Evolutionary conservation across 2,329 filamentous ascomycete genomes (phyloP).

Genomic region (Penicillium sp.): DNA sequence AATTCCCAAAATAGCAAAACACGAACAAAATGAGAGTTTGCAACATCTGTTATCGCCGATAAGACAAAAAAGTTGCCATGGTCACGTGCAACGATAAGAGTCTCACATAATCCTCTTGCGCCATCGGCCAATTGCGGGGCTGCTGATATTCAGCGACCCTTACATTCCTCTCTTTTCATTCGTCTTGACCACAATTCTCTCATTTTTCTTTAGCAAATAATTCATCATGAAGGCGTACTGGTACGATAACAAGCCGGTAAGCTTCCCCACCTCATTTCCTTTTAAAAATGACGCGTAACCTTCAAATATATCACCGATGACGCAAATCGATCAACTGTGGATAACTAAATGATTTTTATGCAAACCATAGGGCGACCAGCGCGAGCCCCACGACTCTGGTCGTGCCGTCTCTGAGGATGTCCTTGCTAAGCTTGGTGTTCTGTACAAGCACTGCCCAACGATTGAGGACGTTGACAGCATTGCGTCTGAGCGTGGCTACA

Average conservation of each 20-base stretch:
- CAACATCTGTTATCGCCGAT: conserved; percentile 12
- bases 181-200: neutral
- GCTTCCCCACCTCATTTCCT: conserved; percentile 3
- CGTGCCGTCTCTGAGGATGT: conserved; percentile 63
- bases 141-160: conserved; percentile 19
- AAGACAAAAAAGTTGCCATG: conserved; percentile 18
- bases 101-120: conserved; percentile 20
- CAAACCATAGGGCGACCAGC: conserved; percentile 80
- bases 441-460: conserved; percentile 69
- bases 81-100: conserved; percentile 17
- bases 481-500: conserved; percentile 75
- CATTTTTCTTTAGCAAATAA: neutral
- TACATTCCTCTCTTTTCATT: conserved; percentile 1
- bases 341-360: conserved; percentile 5
- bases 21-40: neutral
- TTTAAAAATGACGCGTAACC: neutral
- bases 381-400: conserved; percentile 83
- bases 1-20: neutral
- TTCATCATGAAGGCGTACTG: conserved; percentile 67
- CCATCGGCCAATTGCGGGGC: conserved; percentile 36
- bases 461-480: conserved; percentile 70
- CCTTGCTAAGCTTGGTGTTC: conserved; percentile 73
- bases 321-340: conserved; percentile 5
- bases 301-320: conserved; percentile 1
- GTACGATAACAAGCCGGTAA: conserved; percentile 66